A percentile compares a stretch with the other conserved stretches of the same genome.
phyloP scores from a whole-genome alignment of 2,329 filamentous ascomycete genomes.

The Elsinoe batatas region DNA sequence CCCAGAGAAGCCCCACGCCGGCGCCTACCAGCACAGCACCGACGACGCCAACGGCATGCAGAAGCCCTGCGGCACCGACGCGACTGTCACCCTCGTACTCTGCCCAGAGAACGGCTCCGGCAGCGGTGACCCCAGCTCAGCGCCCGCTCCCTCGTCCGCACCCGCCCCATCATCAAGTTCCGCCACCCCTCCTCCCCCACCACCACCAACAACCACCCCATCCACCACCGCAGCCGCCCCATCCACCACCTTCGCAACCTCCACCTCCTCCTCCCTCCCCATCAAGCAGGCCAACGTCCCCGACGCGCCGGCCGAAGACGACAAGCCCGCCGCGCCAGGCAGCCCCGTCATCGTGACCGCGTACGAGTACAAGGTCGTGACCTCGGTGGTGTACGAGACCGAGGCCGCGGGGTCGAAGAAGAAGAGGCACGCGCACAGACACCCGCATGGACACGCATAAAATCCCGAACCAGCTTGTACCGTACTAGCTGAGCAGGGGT shows the following conservation, averaged over 20 bases:
- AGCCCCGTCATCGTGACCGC: constrained; percentile 19
- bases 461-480: too few relatives aligned
- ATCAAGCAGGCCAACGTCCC: constrained; percentile 14
- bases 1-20: constrained; percentile 24
- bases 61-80: constrained; percentile 22
- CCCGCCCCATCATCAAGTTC: constrained; percentile 10
- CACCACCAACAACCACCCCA: constrained; percentile 6
- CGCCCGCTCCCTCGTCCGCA: constrained; percentile 15
- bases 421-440: constrained; percentile 23
- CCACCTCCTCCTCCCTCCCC: constrained; percentile 16
- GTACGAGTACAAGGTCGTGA: constrained; percentile 20
- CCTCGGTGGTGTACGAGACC: constrained; percentile 12
- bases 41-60: constrained; percentile 33
- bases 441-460: constrained; percentile 20
- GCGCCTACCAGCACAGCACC: constrained; percentile 30
- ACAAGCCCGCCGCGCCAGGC: background rate
- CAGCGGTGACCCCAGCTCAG: constrained; percentile 6
- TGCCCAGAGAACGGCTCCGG: constrained; percentile 22
- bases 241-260: constrained; percentile 18
- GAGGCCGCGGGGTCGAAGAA: constrained; percentile 8
- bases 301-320: background rate
- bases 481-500: too few relatives aligned
- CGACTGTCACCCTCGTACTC: constrained; percentile 28
- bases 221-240: constrained; percentile 11
- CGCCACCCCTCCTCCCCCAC: constrained; percentile 11